Evolutionary conservation across 768 basidiomycete genomes (phyloP).

Genomic region (Fomitopsis pulvina): DNA sequence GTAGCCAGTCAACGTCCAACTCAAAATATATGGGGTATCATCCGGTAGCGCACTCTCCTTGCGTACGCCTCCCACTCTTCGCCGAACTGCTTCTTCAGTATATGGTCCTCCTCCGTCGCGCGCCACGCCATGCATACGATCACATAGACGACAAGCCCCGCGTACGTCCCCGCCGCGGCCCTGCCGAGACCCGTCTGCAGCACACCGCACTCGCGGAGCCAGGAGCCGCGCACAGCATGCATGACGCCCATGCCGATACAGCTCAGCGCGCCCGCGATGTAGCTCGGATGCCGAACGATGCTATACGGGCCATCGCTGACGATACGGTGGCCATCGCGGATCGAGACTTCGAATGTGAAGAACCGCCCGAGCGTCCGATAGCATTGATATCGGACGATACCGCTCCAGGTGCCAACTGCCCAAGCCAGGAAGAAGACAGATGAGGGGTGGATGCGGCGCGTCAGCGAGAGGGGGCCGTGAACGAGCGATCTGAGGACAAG

Average conservation of each 20-base stretch:
- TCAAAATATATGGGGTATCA: slow-evolving; percentile 1
- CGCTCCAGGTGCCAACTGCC: neutral
- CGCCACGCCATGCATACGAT: slow-evolving; percentile 9
- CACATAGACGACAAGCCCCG: slow-evolving; percentile 10
- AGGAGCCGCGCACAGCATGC: slow-evolving; percentile 1
- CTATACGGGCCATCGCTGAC: slow-evolving; percentile 15
- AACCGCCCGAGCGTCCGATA: slow-evolving; percentile 17
- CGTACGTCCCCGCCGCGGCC: neutral
- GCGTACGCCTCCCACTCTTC: slow-evolving; percentile 8
- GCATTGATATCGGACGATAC: slow-evolving; percentile 13
- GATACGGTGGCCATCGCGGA: slow-evolving; percentile 11
- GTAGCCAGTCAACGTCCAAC: no score
- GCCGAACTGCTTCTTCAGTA: slow-evolving; percentile 11
- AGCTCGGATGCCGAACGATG: slow-evolving; percentile 17
- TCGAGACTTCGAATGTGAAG: slow-evolving; percentile 17
- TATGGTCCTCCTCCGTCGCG: slow-evolving; percentile 15
- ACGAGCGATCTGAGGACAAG: neutral
- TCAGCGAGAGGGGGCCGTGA: neutral
- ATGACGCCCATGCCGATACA: neutral
- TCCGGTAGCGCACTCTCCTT: neutral
- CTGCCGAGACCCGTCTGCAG: neutral
- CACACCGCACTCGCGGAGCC: slow-evolving; percentile 3
- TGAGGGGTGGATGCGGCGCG: neutral
- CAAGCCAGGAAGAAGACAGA: neutral
- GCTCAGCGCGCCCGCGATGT: slow-evolving; percentile 5